phyloP scores from a whole-genome alignment of 192 early-diverging fungal species.

The Podila minutissima region DNA sequence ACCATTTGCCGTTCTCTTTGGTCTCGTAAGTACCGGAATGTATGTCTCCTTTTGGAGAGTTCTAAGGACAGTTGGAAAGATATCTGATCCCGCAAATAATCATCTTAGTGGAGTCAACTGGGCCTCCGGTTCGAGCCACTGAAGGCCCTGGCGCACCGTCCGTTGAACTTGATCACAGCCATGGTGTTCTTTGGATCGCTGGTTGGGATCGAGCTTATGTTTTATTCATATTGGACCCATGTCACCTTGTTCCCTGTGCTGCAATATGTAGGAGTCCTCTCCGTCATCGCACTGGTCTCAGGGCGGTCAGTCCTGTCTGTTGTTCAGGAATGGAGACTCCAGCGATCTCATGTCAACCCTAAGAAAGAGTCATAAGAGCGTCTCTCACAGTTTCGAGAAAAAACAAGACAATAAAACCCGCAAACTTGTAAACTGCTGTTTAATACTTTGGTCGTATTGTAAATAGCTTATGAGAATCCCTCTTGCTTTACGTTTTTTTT shows the following conservation, averaged over 20 bases:
- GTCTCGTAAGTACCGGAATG: constrained; percentile 42
- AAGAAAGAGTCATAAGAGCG: constrained; percentile 23
- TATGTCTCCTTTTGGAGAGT: background rate
- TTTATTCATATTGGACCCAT: constrained; percentile 62
- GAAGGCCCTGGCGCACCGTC: constrained; percentile 14
- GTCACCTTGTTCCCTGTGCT: constrained; percentile 62
- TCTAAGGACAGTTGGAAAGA: no score
- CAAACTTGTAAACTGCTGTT: background rate
- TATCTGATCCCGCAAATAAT: background rate
- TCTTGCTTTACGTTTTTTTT: no score
- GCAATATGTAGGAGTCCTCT: constrained; percentile 46
- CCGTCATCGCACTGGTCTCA: constrained; percentile 49
- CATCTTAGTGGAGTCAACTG: constrained; percentile 52
- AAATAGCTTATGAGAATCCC: background rate
- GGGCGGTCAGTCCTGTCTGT: constrained; percentile 57
- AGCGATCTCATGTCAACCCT: constrained; percentile 7
- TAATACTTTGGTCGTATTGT: background rate
- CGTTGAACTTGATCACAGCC: constrained; percentile 32
- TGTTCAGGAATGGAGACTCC: constrained; percentile 43
- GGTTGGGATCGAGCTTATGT: constrained; percentile 55
- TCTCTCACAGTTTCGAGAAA: no score
- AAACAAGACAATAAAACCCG: no score
- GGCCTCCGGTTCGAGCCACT: constrained; percentile 53
- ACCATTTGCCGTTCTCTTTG: constrained; percentile 54
- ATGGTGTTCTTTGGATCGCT: constrained; percentile 55